These are phyloP conservation scores for Coelastrella sp. DNA, from an alignment of 139 green algal genomes.

Conservation along the genomic window DNA sequence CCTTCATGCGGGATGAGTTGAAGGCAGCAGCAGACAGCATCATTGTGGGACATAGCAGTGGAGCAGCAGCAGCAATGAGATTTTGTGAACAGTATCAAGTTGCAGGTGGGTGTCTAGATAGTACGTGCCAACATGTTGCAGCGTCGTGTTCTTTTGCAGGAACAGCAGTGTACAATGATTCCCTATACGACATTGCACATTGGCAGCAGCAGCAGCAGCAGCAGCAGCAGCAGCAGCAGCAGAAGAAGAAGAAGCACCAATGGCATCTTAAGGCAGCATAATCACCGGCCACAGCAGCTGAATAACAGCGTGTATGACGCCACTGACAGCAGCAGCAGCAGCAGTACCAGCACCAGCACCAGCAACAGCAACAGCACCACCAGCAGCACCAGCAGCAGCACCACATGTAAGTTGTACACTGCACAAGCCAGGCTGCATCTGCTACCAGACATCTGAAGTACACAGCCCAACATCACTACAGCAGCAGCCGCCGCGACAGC, in stretches of 20 bases:
- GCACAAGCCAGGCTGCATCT: too few relatives aligned
- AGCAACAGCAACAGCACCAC: neutral
- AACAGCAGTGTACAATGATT: too few relatives aligned
- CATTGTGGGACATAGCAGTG: slow-evolving; percentile 55
- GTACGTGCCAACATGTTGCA: neutral
- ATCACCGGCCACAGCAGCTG: too few relatives aligned
- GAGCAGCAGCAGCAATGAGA: slow-evolving; percentile 54
- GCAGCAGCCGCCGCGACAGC: too few relatives aligned
- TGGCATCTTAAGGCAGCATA: too few relatives aligned
- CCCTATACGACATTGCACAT: too few relatives aligned
- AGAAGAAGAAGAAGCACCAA: neutral
- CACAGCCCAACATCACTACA: too few relatives aligned
- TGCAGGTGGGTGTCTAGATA: neutral
- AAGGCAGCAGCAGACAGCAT: slow-evolving; percentile 22
- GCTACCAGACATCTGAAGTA: too few relatives aligned
- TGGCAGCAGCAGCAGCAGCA: neutral
- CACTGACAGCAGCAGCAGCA: too few relatives aligned
- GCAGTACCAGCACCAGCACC: neutral
- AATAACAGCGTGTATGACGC: too few relatives aligned
- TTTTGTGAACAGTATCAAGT: slow-evolving; percentile 44
- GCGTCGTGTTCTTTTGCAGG: neutral
- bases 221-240: neutral
- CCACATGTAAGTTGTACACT: too few relatives aligned
- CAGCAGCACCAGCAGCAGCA: too few relatives aligned
- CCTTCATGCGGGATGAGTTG: slow-evolving; percentile 52